These are phyloP conservation scores for Candida parachauliodes DNA, from an alignment of 805 yeast genomes.

Conservation along the genomic window DNA sequence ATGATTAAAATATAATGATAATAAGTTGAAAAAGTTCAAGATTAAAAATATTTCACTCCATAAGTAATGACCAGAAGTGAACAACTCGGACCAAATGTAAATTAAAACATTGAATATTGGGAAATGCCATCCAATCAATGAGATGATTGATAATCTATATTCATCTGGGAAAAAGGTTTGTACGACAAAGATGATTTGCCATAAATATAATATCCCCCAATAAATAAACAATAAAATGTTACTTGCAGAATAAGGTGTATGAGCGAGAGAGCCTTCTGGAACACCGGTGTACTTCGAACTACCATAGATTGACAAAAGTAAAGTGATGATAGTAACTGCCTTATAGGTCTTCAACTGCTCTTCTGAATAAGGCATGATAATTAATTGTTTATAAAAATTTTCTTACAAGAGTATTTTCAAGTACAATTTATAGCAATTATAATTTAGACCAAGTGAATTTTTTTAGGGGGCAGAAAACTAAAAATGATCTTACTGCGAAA, in stretches of 20 bases:
- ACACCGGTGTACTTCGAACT: slow-evolving; percentile 28
- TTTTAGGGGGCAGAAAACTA: too few species aligned
- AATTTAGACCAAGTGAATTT: too few species aligned
- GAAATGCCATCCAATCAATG: slow-evolving; percentile 57
- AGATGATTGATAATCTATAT: slow-evolving; percentile 3
- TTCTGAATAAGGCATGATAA: slow-evolving; percentile 6
- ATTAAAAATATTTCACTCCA: slow-evolving; percentile 56
- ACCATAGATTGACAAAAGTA: slow-evolving; percentile 54
- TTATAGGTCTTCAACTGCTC: slow-evolving; percentile 25
- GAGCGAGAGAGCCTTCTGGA: slow-evolving; percentile 39
- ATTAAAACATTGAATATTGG: slow-evolving; percentile 56
- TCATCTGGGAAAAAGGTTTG: slow-evolving; percentile 40
- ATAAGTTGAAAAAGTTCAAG: slow-evolving; percentile 56
- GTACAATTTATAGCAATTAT: neutral
- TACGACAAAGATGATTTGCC: slow-evolving; percentile 50
- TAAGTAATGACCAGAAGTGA: slow-evolving; percentile 56
- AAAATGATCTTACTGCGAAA: too few species aligned
- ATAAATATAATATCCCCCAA: slow-evolving; percentile 53
- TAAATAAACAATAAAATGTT: slow-evolving; percentile 46
- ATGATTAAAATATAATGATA: slow-evolving; percentile 53
- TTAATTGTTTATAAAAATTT: neutral
- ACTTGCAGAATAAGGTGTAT: slow-evolving; percentile 71
- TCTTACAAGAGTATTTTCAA: too few species aligned
- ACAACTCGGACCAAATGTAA: slow-evolving; percentile 62
- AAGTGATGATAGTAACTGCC: slow-evolving; percentile 49